A percentile compares a stretch with the other conserved stretches of the same genome.
Conservation (phyloP, 1,284 basidiomycete genomes). For the Melampsora larici-populina region DNA sequence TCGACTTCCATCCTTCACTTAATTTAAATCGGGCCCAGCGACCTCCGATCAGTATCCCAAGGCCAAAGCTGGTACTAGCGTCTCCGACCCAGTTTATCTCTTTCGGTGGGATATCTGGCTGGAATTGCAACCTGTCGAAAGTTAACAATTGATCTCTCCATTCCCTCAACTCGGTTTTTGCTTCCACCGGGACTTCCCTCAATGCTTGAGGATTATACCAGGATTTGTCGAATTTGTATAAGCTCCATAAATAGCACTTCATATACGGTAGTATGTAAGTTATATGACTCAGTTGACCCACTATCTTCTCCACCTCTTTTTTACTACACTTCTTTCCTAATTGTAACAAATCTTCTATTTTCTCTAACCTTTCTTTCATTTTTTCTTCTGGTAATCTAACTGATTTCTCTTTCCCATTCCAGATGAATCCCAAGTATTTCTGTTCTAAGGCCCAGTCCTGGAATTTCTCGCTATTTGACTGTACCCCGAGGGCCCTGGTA, state of each 20-base stretch:
- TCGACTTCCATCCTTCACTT: neutral
- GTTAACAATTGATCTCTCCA: neutral
- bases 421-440: no score
- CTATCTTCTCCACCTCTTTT: no score
- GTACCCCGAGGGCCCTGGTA: no score
- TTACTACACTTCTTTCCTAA: no score
- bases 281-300: no score
- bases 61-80: neutral
- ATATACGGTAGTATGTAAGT: no score
- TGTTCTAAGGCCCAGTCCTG: no score
- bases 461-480: no score
- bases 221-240: neutral
- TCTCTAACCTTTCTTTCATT: no score
- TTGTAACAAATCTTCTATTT: no score
- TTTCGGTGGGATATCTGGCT: neutral
- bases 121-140: neutral
- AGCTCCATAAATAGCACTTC: neutral
- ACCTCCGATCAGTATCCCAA: neutral
- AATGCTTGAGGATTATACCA: neutral
- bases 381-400: no score
- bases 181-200: neutral
- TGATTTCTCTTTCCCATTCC: no score
- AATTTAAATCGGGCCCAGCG: neutral
- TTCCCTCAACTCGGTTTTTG: neutral
- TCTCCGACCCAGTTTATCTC: slow-evolving; percentile 3